Evolutionary conservation across 1,139 yeast genomes (phyloP), one percentile per base, ranked within the genome.

Genomic region (Debaryomyces nepalensis): DNA sequence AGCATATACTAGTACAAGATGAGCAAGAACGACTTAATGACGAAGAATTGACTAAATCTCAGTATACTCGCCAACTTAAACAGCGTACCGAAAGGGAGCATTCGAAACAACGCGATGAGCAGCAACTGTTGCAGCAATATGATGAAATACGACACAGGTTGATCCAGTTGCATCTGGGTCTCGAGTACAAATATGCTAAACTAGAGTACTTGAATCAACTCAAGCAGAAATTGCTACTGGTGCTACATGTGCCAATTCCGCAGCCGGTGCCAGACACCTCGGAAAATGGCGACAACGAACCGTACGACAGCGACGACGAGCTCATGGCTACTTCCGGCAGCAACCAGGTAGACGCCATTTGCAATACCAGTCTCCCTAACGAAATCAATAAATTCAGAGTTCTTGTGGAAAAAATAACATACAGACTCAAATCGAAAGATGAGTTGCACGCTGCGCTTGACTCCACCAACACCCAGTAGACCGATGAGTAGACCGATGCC

Each of bases 331-430:
- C 22, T 4, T 18, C 26, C 12, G 9, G 4, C 33, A 11, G 7
- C 26, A 6, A 14, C 12, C 24, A 9, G 4, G 24, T 24, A 21
- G 18, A 14, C 19, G 26, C 31, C 12, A 20, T n/a, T 11, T 3
- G 15, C 19, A 24, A 24, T 26, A 24, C 41, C 15, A 32, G 33
- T 19, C 26, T 39, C 12, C 18, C 41, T 3, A 44, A 44, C 19
- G 71, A 69, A 43, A 49, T 68, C 22, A 59, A 55, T 32, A 58
- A 61, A 44, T 70, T 70, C 41, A 52, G 63, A 26, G 54, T 66
- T 2, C 53, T 70, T 24, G 66, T 64, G 34, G 74, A 69, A 44
- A 64, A 62, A 42, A 26, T 63, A 9, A 45, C 49, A 18, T 46
- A 53, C 41, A 50, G 50, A 40, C 45, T 54, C 22, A 51, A 33